A percentile compares a stretch with the other conserved stretches of the same genome.
These are phyloP conservation scores for Curvularia eragrostidis DNA, from an alignment of 2,329 filamentous ascomycete species.

Conservation along the genomic window DNA sequence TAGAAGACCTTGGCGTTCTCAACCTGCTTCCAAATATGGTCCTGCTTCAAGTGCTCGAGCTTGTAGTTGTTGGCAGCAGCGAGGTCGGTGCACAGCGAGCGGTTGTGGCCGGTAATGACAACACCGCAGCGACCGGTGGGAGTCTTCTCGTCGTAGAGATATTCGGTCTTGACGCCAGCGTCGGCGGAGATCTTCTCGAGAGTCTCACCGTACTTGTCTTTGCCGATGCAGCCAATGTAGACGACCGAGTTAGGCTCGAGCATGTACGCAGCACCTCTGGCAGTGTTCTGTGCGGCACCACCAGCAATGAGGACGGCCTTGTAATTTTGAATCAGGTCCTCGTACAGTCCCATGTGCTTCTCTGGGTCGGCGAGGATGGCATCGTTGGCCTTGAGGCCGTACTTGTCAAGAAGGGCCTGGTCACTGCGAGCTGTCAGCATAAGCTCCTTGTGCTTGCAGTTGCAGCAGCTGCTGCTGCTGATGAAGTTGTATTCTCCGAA, in stretches of 20 bases:
- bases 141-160: slow-evolving; percentile 83
- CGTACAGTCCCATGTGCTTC: slow-evolving; percentile 87
- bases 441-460: slow-evolving; percentile 22
- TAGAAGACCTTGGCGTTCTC: slow-evolving; percentile 90
- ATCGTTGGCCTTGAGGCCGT: slow-evolving; percentile 92
- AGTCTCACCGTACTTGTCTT: slow-evolving; percentile 93
- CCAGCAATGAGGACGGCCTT: slow-evolving; percentile 94
- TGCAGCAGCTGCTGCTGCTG: too few species aligned
- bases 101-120: slow-evolving; percentile 95
- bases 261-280: slow-evolving; percentile 93
- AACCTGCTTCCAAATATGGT: slow-evolving; percentile 89
- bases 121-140: slow-evolving; percentile 95
- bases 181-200: slow-evolving; percentile 85
- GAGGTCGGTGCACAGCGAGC: slow-evolving; percentile 92
- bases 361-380: slow-evolving; percentile 89
- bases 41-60: slow-evolving; percentile 87
- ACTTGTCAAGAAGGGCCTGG: slow-evolving; percentile 87
- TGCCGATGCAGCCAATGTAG: slow-evolving; percentile 91
- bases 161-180: slow-evolving; percentile 91
- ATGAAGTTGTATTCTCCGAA: too few species aligned
- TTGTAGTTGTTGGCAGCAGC: slow-evolving; percentile 98
- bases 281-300: slow-evolving; percentile 96
- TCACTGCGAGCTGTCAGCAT: slow-evolving; percentile 62
- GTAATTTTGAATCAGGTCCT: slow-evolving; percentile 91
- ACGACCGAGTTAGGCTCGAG: slow-evolving; percentile 87